Conservation (phyloP, 495 filamentous ascomycete genomes). For the Poronia punctata region DNA sequence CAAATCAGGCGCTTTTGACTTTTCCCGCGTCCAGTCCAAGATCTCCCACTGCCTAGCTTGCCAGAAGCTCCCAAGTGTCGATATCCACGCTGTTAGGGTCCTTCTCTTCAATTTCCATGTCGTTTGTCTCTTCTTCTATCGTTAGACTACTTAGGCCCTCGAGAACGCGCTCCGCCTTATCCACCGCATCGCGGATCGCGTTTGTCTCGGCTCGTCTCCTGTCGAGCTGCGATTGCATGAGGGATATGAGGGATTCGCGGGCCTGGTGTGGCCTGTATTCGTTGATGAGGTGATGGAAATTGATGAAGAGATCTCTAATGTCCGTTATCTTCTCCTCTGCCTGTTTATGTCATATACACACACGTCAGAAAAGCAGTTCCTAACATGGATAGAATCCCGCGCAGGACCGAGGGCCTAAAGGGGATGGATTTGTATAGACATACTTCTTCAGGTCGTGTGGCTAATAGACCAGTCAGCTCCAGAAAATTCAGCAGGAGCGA, state of each 20-base stretch:
- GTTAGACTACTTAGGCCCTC: slow-evolving; percentile 51
- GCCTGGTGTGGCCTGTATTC: slow-evolving; percentile 95
- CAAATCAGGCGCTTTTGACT: too few relatives aligned
- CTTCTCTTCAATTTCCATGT: slow-evolving; percentile 8
- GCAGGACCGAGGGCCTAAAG: too few relatives aligned
- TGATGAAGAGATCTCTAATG: slow-evolving; percentile 72
- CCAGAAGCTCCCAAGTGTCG: slow-evolving; percentile 9
- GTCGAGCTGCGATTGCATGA: slow-evolving; percentile 87
- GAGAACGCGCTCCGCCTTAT: slow-evolving; percentile 63
- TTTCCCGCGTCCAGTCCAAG: too few relatives aligned
- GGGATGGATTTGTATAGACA: slow-evolving; percentile 3
- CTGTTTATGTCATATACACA: slow-evolving; percentile 12
- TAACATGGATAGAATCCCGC: too few relatives aligned
- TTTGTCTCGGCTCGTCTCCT: slow-evolving; percentile 69
- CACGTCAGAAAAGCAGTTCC: slow-evolving; percentile 6
- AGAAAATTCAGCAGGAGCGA: slow-evolving; percentile 80
- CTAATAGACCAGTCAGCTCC: slow-evolving; percentile 66
- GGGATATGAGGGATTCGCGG: slow-evolving; percentile 75
- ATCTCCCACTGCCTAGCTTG: too few relatives aligned
- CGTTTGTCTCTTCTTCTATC: slow-evolving; percentile 18
- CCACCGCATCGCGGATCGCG: slow-evolving; percentile 62
- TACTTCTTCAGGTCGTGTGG: slow-evolving; percentile 53
- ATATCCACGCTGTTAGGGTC: slow-evolving; percentile 5
- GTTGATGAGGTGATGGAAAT: slow-evolving; percentile 86
- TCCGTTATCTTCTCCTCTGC: slow-evolving; percentile 61